Evolutionary conservation across 352 stramenopile species (phyloP).

Genomic region (Globisporangium iwayamae): DNA sequence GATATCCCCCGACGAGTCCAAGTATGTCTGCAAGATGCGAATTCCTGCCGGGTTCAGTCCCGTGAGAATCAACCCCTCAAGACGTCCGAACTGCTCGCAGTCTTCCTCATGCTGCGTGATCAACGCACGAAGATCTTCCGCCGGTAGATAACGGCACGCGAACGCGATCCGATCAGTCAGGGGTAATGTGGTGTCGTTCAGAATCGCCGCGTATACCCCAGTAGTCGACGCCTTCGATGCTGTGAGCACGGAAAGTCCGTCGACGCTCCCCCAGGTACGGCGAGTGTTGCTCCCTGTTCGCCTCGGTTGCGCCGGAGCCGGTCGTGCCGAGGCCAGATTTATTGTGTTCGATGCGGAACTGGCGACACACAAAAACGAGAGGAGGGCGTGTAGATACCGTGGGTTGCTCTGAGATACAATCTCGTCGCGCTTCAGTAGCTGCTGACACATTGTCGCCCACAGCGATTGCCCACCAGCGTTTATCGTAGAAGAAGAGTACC

Average conservation of each 20-base stretch:
- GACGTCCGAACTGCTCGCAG: slow-evolving; percentile 75
- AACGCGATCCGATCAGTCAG: slow-evolving; percentile 90
- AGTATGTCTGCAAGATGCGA: slow-evolving; percentile 87
- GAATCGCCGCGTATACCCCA: slow-evolving; percentile 66
- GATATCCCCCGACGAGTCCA: slow-evolving; percentile 88
- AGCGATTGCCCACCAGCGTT: slow-evolving; percentile 44
- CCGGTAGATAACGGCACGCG: slow-evolving; percentile 87
- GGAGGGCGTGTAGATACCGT: slow-evolving; percentile 79
- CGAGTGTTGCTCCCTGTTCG: slow-evolving; percentile 30
- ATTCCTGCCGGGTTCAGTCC: slow-evolving; percentile 83
- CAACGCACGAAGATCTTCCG: slow-evolving; percentile 81
- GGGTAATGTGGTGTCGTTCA: slow-evolving; percentile 83
- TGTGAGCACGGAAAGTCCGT: slow-evolving; percentile 40
- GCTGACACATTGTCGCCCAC: slow-evolving; percentile 76
- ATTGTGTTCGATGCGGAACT: slow-evolving; percentile 30
- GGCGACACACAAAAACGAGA: slow-evolving; percentile 64
- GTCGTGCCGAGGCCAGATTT: slow-evolving; percentile 21
- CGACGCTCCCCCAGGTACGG: slow-evolving; percentile 60
- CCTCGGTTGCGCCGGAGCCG: slow-evolving; percentile 25
- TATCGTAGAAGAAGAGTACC: slow-evolving; percentile 59
- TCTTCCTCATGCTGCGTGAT: slow-evolving; percentile 74
- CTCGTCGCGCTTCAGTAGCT: slow-evolving; percentile 73
- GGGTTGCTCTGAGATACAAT: slow-evolving; percentile 56
- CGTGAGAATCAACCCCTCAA: slow-evolving; percentile 91
- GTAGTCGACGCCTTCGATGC: slow-evolving; percentile 17